Evolutionary conservation across 495 filamentous ascomycete species (phyloP).

Genomic region (Delitschia confertaspora): DNA sequence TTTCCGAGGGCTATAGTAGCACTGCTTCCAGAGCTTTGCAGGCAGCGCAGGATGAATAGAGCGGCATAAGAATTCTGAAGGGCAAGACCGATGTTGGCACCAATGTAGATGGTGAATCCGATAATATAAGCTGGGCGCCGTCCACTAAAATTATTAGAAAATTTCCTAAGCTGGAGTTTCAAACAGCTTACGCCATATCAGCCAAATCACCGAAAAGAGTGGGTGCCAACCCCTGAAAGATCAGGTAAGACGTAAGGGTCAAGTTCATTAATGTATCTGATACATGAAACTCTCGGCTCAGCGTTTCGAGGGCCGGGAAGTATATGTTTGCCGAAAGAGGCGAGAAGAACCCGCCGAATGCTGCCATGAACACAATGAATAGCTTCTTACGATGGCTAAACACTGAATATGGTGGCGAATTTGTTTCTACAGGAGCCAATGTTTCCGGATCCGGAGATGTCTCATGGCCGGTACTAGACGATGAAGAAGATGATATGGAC

Average conservation of each 20-base stretch:
- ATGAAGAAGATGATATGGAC: no score
- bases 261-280: constrained; percentile 54
- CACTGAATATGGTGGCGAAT: constrained; percentile 34
- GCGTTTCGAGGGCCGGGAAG: constrained; percentile 58
- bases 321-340: constrained; percentile 74
- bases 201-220: constrained; percentile 37
- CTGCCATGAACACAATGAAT: constrained; percentile 58
- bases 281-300: constrained; percentile 48
- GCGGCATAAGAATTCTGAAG: constrained; percentile 30
- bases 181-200: constrained; percentile 29
- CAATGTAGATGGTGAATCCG: constrained; percentile 36
- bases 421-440: background rate
- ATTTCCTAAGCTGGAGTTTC: background rate
- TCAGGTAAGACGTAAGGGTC: constrained; percentile 32
- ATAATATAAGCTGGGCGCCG: constrained; percentile 37
- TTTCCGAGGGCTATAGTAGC: constrained; percentile 32
- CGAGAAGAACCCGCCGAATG: constrained; percentile 57
- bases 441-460: background rate
- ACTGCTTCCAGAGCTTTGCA: constrained; percentile 29
- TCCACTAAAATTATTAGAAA: constrained; percentile 18
- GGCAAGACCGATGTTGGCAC: constrained; percentile 37
- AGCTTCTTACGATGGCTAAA: constrained; percentile 49
- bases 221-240: constrained; percentile 32
- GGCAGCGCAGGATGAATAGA: constrained; percentile 29
- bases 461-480: no score